phyloP scores from a whole-genome alignment of 345 rosid species.

The Populus simonii region DNA sequence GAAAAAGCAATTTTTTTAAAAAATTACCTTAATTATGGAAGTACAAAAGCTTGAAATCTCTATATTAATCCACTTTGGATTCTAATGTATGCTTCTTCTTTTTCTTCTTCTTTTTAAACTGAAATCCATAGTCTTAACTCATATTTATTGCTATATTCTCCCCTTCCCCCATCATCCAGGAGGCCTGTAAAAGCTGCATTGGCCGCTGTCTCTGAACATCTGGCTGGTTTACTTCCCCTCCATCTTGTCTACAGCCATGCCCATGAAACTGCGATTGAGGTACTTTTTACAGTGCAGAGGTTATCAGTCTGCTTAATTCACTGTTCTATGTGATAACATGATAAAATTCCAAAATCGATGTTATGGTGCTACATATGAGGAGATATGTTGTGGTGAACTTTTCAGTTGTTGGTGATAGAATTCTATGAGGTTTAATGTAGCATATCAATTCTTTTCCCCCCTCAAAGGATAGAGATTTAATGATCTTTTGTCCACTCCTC shows the following conservation, averaged over 20 bases:
- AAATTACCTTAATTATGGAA: background rate
- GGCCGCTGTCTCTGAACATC: constrained; percentile 89
- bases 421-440: background rate
- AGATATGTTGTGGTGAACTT: background rate
- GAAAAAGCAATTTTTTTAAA: background rate
- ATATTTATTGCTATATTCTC: constrained; percentile 3
- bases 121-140: background rate
- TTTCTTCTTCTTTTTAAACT: background rate
- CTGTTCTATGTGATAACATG: constrained; percentile 6
- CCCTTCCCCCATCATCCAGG: constrained; percentile 35
- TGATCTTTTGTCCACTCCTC: background rate
- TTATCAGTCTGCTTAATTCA: background rate
- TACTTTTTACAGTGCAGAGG: constrained; percentile 17
- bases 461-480: background rate
- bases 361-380: background rate
- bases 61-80: background rate
- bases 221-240: constrained; percentile 96
- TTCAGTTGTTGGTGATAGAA: background rate
- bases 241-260: constrained; percentile 94
- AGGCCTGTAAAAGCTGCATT: constrained; percentile 84
- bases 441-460: background rate
- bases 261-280: constrained; percentile 96
- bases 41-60: background rate
- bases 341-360: background rate
- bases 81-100: background rate